These are phyloP conservation scores for Phytophthora capsici DNA, from an alignment of 352 stramenopile species.

Conservation along the genomic window DNA sequence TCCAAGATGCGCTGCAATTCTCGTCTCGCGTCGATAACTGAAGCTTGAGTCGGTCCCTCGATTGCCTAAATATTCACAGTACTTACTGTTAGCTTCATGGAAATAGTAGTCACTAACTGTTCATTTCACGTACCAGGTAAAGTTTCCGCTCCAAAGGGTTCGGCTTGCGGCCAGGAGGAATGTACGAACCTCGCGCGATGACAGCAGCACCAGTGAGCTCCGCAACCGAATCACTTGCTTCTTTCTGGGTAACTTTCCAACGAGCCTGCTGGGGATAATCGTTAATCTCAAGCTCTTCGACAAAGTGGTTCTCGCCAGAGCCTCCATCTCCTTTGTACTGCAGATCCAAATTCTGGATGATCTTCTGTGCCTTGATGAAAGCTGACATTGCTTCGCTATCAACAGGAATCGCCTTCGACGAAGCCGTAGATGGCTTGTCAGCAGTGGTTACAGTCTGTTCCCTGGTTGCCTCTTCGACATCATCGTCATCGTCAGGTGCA, in stretches of 20 bases:
- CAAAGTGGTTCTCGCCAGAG: conserved; percentile 72
- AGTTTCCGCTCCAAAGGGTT: conserved; percentile 88
- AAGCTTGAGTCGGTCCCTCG: conserved; percentile 70
- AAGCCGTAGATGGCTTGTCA: conserved; percentile 30
- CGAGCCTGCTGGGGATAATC: conserved; percentile 93
- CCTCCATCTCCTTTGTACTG: conserved; percentile 66
- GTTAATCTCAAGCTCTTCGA: conserved; percentile 94
- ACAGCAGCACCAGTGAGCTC: conserved; percentile 91
- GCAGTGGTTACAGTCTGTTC: conserved; percentile 20
- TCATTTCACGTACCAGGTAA: conserved; percentile 75
- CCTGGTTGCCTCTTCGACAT: conserved; percentile 49
- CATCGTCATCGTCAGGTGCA: conserved; percentile 59
- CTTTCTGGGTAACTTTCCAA: conserved; percentile 89
- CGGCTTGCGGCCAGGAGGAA: conserved; percentile 85
- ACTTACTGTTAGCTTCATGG: neutral
- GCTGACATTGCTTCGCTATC: conserved; percentile 74
- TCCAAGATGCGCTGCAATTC: conserved; percentile 90
- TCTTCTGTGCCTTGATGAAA: conserved; percentile 85
- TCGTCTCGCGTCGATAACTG: conserved; percentile 77
- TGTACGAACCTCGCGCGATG: conserved; percentile 89
- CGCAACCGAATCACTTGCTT: conserved; percentile 84
- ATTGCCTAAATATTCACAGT: conserved; percentile 60
- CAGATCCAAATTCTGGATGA: conserved; percentile 83
- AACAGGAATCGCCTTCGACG: conserved; percentile 27
- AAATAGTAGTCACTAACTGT: neutral